phyloP scores from a whole-genome alignment of 1,139 yeast genomes.

The Ogataea hybrid region DNA sequence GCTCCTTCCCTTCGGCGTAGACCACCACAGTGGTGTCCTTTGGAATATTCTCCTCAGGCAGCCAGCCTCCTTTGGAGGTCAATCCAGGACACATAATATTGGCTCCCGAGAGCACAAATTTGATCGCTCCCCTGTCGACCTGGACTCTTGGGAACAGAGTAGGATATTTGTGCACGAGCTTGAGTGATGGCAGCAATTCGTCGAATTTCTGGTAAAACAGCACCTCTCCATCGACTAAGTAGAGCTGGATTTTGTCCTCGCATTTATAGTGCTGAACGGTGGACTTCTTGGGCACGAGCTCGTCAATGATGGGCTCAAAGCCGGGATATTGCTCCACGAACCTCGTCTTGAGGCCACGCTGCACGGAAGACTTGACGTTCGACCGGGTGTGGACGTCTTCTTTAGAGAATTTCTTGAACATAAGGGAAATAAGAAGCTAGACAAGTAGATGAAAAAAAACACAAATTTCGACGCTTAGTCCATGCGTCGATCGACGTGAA shows the following conservation, averaged over 20 bases:
- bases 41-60: conserved; percentile 70
- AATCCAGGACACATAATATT: conserved; percentile 98
- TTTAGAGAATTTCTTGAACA: conserved; percentile 71
- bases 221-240: conserved; percentile 70
- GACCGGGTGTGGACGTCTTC: conserved; percentile 91
- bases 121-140: conserved; percentile 96
- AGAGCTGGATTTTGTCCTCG: conserved; percentile 83
- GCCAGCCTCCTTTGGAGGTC: conserved; percentile 82
- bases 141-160: conserved; percentile 79
- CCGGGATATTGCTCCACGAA: conserved; percentile 70
- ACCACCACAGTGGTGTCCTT: conserved; percentile 73
- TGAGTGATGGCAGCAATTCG: conserved; percentile 76
- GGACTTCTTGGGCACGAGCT: conserved; percentile 86
- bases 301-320: conserved; percentile 74
- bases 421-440: conserved; percentile 19
- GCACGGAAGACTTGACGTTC: conserved; percentile 89
- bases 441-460: background rate
- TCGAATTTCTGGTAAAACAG: conserved; percentile 82
- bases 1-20: conserved; percentile 91
- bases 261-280: conserved; percentile 81
- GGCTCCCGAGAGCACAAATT: conserved; percentile 91
- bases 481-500: background rate
- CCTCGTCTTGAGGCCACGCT: conserved; percentile 75
- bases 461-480: background rate
- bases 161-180: conserved; percentile 80